Conservation (phyloP, 805 yeast species). For the Metschnikowia hibisci region DNA sequence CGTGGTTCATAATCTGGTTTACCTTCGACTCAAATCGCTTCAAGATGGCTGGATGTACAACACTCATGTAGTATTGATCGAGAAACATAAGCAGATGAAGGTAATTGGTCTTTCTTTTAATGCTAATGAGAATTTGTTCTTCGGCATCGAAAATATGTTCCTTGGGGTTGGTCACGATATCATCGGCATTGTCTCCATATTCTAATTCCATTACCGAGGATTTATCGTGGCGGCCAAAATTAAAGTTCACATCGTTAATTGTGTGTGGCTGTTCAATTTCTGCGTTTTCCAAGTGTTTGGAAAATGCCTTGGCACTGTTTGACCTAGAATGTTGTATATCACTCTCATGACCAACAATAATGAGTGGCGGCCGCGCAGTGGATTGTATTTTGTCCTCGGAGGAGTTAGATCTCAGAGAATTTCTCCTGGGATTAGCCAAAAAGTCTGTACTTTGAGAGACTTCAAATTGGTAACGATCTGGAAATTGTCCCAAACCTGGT, state of each 20-base stretch:
- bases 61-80: conserved; percentile 8
- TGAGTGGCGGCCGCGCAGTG: conserved; percentile 1
- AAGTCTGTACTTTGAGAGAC: not conserved
- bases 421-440: not conserved
- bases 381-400: not conserved
- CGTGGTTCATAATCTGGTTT: conserved; percentile 6
- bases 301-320: not conserved
- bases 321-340: not conserved
- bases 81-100: conserved; percentile 4
- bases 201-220: conserved; percentile 7
- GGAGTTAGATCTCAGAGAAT: not conserved
- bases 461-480: conserved; percentile 2
- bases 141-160: not conserved
- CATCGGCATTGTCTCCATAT: not conserved
- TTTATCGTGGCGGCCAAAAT: not conserved
- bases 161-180: not conserved
- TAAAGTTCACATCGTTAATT: not conserved
- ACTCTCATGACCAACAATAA: not conserved
- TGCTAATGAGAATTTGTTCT: not conserved
- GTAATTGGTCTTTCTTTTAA: not conserved
- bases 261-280: not conserved
- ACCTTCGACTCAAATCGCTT: conserved; percentile 4
- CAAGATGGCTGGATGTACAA: conserved; percentile 10
- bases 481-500: not conserved
- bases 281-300: not conserved